These are phyloP conservation scores for Chlamydomonas sp. DNA, from an alignment of 139 green algal species.

Conservation along the genomic window DNA sequence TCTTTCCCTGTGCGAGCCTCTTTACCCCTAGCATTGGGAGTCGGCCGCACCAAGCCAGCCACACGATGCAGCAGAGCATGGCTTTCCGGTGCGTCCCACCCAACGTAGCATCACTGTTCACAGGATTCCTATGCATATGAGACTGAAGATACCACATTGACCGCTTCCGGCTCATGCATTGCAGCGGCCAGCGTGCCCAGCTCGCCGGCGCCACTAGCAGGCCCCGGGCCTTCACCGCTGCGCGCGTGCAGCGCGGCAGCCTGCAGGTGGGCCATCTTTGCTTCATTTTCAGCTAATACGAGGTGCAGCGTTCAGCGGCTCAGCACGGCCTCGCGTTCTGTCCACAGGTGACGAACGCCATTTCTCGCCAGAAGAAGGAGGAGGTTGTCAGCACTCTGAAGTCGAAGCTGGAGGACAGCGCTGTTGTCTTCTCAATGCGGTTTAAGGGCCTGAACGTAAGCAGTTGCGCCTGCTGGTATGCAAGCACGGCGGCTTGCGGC, in stretches of 20 bases:
- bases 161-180: not conserved
- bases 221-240: slow-evolving; percentile 32
- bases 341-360: slow-evolving; percentile 74
- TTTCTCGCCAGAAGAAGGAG: slow-evolving; percentile 85
- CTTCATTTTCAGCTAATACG: not conserved
- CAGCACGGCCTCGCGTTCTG: not conserved
- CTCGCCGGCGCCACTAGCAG: slow-evolving; percentile 23
- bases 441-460: slow-evolving; percentile 86
- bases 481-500: too few relatives aligned
- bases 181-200: slow-evolving; percentile 38
- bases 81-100: too few relatives aligned
- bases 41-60: too few relatives aligned
- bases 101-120: too few relatives aligned
- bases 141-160: too few relatives aligned
- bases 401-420: slow-evolving; percentile 74
- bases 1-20: too few relatives aligned
- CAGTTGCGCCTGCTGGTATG: not conserved
- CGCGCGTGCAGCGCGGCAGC: slow-evolving; percentile 18
- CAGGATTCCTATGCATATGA: too few relatives aligned
- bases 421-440: slow-evolving; percentile 84
- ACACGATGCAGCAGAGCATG: too few relatives aligned
- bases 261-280: slow-evolving; percentile 30
- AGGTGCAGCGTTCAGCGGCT: not conserved
- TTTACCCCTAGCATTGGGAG: too few relatives aligned
- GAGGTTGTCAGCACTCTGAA: slow-evolving; percentile 75